A percentile compares a stretch with the other conserved stretches of the same genome.
phyloP scores from a whole-genome alignment of 495 filamentous ascomycete genomes.

The Trichoderma virens region DNA sequence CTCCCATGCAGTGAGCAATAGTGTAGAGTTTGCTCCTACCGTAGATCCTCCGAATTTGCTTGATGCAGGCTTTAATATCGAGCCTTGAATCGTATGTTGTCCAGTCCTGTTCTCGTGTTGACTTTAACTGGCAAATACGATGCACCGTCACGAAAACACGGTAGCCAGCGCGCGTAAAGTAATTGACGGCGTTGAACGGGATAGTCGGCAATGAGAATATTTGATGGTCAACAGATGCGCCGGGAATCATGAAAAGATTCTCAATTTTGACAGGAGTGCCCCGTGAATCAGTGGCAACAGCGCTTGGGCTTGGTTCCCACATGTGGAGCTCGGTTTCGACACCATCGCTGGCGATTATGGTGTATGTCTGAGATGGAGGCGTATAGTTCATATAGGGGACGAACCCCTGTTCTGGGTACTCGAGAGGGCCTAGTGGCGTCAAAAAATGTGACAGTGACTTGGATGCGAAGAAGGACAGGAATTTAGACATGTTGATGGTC shows the following conservation, averaged over 20 bases:
- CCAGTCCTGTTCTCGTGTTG: conserved; percentile 41
- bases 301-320: conserved; percentile 41
- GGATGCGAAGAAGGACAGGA: conserved; percentile 49
- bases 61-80: conserved; percentile 51
- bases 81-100: conserved; percentile 57
- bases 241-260: conserved; percentile 54
- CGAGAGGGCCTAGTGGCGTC: conserved; percentile 44
- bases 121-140: conserved; percentile 49
- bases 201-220: conserved; percentile 60
- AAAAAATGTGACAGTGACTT: conserved; percentile 49
- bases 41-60: conserved; percentile 39
- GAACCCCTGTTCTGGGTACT: conserved; percentile 44
- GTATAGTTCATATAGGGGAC: conserved; percentile 40
- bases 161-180: conserved; percentile 53
- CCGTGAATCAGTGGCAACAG: conserved; percentile 13
- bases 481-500: conserved; percentile 36
- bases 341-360: conserved; percentile 37
- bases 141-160: conserved; percentile 51
- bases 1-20: conserved; percentile 60
- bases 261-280: conserved; percentile 25
- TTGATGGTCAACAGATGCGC: conserved; percentile 54
- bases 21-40: conserved; percentile 44
- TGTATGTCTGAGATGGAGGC: conserved; percentile 17
- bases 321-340: conserved; percentile 45
- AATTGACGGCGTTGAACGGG: conserved; percentile 55